A percentile compares a stretch with the other conserved stretches of the same genome.
Conservation (phyloP, 2,329 filamentous ascomycete genomes). For the Aspergillus glaucus region DNA sequence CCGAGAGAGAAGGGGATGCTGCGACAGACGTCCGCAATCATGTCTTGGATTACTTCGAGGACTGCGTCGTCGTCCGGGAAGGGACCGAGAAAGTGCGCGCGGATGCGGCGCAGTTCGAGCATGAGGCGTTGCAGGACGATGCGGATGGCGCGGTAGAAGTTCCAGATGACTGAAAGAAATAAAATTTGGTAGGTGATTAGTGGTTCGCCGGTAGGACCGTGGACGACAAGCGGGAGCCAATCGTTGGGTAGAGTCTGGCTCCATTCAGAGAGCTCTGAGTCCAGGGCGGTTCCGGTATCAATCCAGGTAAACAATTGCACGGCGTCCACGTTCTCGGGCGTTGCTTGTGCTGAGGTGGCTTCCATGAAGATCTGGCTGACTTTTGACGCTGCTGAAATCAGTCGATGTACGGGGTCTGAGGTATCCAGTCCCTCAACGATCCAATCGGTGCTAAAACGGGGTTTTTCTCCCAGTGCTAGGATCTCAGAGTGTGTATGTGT, state of each 20-base stretch:
- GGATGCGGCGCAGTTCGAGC: conserved; percentile 17
- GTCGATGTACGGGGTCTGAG: conserved; percentile 25
- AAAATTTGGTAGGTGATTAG: conserved; percentile 29
- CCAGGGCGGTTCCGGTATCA: conserved; percentile 14
- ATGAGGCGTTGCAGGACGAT: conserved; percentile 28
- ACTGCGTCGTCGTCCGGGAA: conserved; percentile 4
- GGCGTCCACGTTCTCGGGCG: conserved; percentile 10
- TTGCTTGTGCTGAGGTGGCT: conserved; percentile 11
- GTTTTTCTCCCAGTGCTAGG: conserved; percentile 26
- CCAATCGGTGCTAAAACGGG: conserved; percentile 24
- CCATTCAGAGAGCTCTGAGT: conserved; percentile 27
- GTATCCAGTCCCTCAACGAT: conserved; percentile 19
- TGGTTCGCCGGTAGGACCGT: conserved; percentile 21
- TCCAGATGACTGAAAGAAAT: conserved; percentile 26
- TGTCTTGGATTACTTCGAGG: conserved; percentile 21
- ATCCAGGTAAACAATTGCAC: conserved; percentile 20
- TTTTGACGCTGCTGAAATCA: conserved; percentile 26
- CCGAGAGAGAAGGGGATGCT: conserved; percentile 29
- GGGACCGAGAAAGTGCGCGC: conserved; percentile 7
- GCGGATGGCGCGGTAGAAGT: conserved; percentile 30
- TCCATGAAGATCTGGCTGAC: conserved; percentile 24
- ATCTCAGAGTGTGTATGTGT: conserved; percentile 31
- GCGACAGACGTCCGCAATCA: conserved; percentile 29
- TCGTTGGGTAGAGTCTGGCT: conserved; percentile 22
- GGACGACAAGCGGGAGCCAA: conserved; percentile 29